Base-by-base conservation (phyloP, 192 early-diverging fungal species). In the Fimicolochytrium jonesii region DNA sequence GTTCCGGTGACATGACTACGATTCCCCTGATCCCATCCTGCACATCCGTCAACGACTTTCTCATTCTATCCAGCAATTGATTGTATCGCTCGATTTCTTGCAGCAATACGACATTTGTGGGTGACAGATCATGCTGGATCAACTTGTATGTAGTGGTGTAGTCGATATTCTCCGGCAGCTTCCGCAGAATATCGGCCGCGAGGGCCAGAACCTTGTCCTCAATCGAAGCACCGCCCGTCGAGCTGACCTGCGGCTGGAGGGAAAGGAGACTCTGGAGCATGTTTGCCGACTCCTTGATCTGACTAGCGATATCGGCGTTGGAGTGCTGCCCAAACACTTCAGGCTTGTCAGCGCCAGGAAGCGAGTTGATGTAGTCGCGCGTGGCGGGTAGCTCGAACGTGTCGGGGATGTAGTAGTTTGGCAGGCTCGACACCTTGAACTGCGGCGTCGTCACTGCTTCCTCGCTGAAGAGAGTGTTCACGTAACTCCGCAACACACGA, bases 251-350 rank as follows among this genome's bases (percentile, higher is more conserved):
- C 0, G 83, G 83, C 54, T 78, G 76, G 20, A 85, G 69, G 0
- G 78, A 81, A 10, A 85, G 47, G 5, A 85, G 67, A 9, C 59
- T 74, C 36, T 70, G 56, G 26, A 85, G 62, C 29, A 85, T 77
- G 28, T 64, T 72, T 36, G 42, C 68, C 4, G 81, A 81, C 57
- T 84, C 81, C 61, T 66, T 34, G 51, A 85, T 85, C 61, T 85
- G 83, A 50, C 68, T 74, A 3, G 80, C 76, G 48, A 85, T 85
- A 61, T 85, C 83, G 4, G 83, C 83, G 61, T 85, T 85, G 25
- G 81, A 73, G 66, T 85, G 83, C 68, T 85, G 81, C 1, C 83
- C 83, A 82, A 85, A 85, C 0, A 85, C 75, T 59, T 85, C 83
- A 9, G 83, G 83, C 58, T 82, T 81, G 63, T 85, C 83, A 42